These are phyloP conservation scores for Colletotrichum sp. DNA, from an alignment of 2,329 filamentous ascomycete genomes.

Conservation along the genomic window DNA sequence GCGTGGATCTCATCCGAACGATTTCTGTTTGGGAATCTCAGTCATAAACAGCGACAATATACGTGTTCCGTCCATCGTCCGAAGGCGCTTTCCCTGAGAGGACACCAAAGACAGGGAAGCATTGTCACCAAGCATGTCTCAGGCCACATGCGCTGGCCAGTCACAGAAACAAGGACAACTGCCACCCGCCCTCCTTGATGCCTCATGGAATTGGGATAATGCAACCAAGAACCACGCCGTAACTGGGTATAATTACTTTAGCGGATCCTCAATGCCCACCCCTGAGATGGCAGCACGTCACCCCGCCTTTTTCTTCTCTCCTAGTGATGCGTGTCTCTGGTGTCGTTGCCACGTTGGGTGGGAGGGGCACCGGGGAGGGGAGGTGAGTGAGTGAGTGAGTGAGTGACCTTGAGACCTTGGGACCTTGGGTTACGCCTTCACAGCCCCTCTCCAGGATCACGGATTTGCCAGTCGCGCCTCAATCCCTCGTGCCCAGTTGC, in stretches of 20 bases:
- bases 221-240: background rate
- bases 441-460: slow-evolving; percentile 1
- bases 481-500: background rate
- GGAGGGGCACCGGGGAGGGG: background rate
- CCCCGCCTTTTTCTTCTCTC: background rate
- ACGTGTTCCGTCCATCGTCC: slow-evolving; percentile 16
- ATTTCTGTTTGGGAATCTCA: slow-evolving; percentile 16
- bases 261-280: slow-evolving; percentile 14
- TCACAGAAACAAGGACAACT: slow-evolving; percentile 5
- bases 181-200: slow-evolving; percentile 2
- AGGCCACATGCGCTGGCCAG: slow-evolving; percentile 9
- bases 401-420: background rate
- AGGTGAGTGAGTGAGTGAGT: background rate
- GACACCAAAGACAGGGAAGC: background rate
- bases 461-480: slow-evolving; percentile 4
- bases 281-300: slow-evolving; percentile 16
- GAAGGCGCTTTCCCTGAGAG: slow-evolving; percentile 3
- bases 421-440: background rate
- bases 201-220: slow-evolving; percentile 3
- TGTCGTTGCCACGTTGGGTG: background rate
- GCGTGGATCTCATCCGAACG: slow-evolving; percentile 21
- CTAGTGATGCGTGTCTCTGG: background rate
- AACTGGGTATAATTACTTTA: background rate
- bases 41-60: slow-evolving; percentile 3
- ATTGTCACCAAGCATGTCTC: slow-evolving; percentile 16